Base-by-base conservation (phyloP, 1,139 yeast genomes). In the Diutina siamensis region DNA sequence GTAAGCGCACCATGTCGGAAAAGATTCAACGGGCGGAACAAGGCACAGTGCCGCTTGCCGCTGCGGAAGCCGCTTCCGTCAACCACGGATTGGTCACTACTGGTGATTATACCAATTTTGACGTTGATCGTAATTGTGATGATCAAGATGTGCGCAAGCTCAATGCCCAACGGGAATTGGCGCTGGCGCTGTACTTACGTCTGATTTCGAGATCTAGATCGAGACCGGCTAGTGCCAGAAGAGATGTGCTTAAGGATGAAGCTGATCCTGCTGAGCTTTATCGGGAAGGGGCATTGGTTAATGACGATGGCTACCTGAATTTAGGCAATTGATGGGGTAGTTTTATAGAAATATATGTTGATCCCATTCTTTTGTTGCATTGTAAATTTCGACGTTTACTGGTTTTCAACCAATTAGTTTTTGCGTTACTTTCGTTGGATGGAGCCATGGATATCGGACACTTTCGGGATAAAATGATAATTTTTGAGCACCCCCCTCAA, bases 131-230 rank as follows among this genome's bases (percentile, higher is more conserved):
- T 9, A 69, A 70, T n/a, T 45, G 49, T n/a, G 49, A 48, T 18
- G 18, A 45, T 21, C 47, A 48, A 27, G 47, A 45, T 25, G 56
- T 52, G n/a, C 20, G 28, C 33, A 58, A 60, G 45, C 56, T 62
- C 51, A 65, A 55, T 47, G 50, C 64, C 5, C 52, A 57, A 19
- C 62, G 72, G 48, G 62, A 71, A 0, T 54, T 52, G 35, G 59
- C 71, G 22, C 65, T 74, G 3, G 66, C 69, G n/a, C 68, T 68
- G 53, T 79, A 78, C 53, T 64, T 79, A 51, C 68, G 84, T 51
- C 71, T 80, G 0, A 77, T 79, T 45, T 78, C 84, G 1, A 68
- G 83, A 58, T 78, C 84, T 1, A 67, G 83, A 54, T 75, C 82
- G 12, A 69, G 83, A 59, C 53, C 54, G 4, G 45, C 49, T 7